These are phyloP conservation scores for Linderina pennispora DNA, from an alignment of 192 early-diverging fungal species.

Conservation along the genomic window DNA sequence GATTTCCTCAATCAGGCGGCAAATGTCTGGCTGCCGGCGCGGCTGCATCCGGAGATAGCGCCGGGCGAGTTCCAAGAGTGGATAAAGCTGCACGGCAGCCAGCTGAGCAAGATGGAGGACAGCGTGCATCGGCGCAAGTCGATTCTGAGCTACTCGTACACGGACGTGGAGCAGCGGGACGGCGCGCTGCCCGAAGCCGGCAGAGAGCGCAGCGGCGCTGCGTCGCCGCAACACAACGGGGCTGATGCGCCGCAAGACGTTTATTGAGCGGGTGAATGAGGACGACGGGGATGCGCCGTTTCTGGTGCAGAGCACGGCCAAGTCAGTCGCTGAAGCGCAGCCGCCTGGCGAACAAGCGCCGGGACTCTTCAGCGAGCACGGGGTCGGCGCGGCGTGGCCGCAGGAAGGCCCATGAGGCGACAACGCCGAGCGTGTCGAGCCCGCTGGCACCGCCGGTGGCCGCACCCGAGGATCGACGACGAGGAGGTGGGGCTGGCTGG, in stretches of 20 bases:
- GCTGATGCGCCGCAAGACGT: conserved; percentile 31
- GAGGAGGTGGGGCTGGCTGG: no score
- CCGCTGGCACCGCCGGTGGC: conserved; percentile 15
- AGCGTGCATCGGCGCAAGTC: conserved; percentile 39
- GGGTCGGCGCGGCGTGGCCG: conserved; percentile 1
- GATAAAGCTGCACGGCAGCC: conserved; percentile 43
- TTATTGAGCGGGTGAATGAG: conserved; percentile 34
- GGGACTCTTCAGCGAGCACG: conserved; percentile 37
- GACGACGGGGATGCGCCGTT: conserved; percentile 25
- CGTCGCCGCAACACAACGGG: conserved; percentile 35
- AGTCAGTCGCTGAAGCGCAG: conserved; percentile 47
- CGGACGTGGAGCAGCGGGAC: no score
- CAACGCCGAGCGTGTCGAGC: conserved; percentile 23
- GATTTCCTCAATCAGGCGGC: conserved; percentile 35
- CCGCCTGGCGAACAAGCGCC: conserved; percentile 42
- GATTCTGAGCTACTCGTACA: conserved; percentile 43
- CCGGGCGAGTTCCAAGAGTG: conserved; percentile 49
- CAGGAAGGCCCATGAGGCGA: conserved; percentile 5
- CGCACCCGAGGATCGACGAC: background rate
- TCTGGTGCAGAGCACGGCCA: conserved; percentile 38
- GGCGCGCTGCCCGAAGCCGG: no score
- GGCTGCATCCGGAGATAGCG: conserved; percentile 51
- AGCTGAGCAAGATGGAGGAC: conserved; percentile 36
- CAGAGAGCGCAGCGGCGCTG: no score
- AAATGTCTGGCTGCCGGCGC: conserved; percentile 53